These are phyloP conservation scores for Solanum pinnatisectum DNA, from an alignment of 257 asterid species.

Conservation along the genomic window DNA sequence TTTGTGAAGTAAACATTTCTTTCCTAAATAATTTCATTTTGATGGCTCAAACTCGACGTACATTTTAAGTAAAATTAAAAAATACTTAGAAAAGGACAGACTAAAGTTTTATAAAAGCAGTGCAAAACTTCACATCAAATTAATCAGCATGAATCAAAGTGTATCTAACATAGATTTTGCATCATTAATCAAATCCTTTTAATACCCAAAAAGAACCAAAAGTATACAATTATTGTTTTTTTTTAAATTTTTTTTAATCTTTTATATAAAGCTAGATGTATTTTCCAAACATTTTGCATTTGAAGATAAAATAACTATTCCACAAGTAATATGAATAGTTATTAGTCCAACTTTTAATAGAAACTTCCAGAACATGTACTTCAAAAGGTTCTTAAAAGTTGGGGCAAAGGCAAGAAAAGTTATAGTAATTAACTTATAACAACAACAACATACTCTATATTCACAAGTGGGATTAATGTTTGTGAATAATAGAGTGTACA, in stretches of 20 bases:
- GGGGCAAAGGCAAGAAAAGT: not conserved
- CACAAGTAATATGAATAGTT: not conserved
- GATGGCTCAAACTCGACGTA: rapidly evolving
- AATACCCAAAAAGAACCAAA: not conserved
- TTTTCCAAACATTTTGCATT: not conserved
- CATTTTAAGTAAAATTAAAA: not conserved
- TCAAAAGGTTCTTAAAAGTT: not conserved
- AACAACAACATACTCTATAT: not conserved
- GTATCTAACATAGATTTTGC: not conserved
- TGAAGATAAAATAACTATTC: not conserved
- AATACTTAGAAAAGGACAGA: not conserved
- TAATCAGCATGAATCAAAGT: not conserved
- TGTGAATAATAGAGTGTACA: not conserved
- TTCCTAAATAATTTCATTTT: too few species aligned
- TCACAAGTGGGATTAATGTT: too few species aligned
- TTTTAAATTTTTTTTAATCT: not conserved
- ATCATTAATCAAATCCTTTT: not conserved
- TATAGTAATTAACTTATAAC: not conserved
- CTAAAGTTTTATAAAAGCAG: not conserved
- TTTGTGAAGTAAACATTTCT: too few species aligned
- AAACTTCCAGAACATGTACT: not conserved
- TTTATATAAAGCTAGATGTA: not conserved
- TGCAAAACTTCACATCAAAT: not conserved
- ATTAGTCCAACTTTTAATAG: not conserved
- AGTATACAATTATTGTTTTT: not conserved